Conservation (phyloP, 2,329 filamentous ascomycete genomes). For the Venturia carpophila region DNA sequence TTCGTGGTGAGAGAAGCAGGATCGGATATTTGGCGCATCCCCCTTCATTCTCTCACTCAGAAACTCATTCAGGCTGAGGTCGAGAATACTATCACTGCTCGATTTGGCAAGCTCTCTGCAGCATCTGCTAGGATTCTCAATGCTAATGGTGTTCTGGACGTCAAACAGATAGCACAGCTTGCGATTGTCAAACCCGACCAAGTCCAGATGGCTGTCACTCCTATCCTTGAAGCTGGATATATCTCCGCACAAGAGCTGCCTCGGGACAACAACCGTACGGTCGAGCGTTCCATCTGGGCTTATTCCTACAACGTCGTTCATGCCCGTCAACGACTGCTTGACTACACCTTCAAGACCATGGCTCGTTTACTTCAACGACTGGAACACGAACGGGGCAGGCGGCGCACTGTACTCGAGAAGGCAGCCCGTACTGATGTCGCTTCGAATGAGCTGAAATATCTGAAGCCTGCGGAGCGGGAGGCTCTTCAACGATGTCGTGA, state of each 20-base stretch:
- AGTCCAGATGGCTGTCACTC: conserved; percentile 73
- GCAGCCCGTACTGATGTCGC: conserved; percentile 79
- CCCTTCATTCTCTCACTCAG: conserved; percentile 66
- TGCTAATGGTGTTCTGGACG: conserved; percentile 86
- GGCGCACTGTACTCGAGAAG: conserved; percentile 67
- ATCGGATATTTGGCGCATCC: conserved; percentile 71
- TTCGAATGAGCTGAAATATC: conserved; percentile 65
- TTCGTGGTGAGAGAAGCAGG: conserved; percentile 64
- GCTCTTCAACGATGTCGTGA: conserved; percentile 56
- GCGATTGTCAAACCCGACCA: conserved; percentile 80
- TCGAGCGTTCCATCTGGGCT: conserved; percentile 78
- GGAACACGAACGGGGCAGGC: conserved; percentile 63
- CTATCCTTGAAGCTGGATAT: conserved; percentile 78
- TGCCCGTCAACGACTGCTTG: conserved; percentile 60
- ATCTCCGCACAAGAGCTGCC: conserved; percentile 93
- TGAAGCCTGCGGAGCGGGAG: conserved; percentile 65
- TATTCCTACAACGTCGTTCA: conserved; percentile 83
- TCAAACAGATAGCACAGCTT: conserved; percentile 74
- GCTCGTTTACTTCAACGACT: conserved; percentile 74
- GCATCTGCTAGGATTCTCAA: conserved; percentile 79
- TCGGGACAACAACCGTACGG: conserved; percentile 72
- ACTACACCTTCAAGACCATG: conserved; percentile 86
- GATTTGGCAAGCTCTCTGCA: conserved; percentile 67
- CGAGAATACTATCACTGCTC: conserved; percentile 70
- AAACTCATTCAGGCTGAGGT: conserved; percentile 69